Evolutionary conservation across 2,329 filamentous ascomycete genomes (phyloP).

Genomic region (Stachybotrys elegans): DNA sequence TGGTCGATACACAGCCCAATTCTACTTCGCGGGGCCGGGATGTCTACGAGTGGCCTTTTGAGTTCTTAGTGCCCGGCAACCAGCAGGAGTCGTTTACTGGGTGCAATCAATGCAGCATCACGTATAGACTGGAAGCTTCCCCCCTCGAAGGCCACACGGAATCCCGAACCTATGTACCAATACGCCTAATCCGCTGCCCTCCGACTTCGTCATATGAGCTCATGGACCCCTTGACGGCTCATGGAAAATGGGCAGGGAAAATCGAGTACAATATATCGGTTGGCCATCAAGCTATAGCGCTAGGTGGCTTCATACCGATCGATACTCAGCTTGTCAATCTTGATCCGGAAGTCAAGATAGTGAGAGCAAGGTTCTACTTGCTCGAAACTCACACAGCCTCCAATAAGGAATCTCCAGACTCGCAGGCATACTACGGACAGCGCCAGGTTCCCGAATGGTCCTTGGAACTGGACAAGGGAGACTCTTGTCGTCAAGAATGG

Average conservation of each 20-base stretch:
- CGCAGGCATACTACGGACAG: background rate
- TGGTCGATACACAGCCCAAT: background rate
- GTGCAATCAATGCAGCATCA: conserved; percentile 2
- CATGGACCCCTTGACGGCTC: conserved; percentile 2
- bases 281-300: conserved; percentile 2
- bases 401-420: background rate
- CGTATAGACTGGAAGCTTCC: conserved; percentile 3
- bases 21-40: background rate
- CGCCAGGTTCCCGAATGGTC: background rate
- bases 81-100: conserved; percentile 3
- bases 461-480: too few relatives aligned
- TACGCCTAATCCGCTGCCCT: conserved; percentile 2
- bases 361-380: conserved; percentile 1
- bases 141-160: background rate
- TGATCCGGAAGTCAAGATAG: background rate
- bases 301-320: conserved; percentile 4
- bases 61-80: conserved; percentile 2
- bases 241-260: background rate
- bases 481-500: too few relatives aligned
- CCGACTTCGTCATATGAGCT: conserved; percentile 4
- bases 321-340: conserved; percentile 1
- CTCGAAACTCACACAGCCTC: conserved; percentile 1
- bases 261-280: conserved; percentile 1
- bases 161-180: background rate
- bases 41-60: conserved; percentile 7